Evolutionary conservation across 345 rosid genomes (phyloP).

Genomic region (Camelina hispida): DNA sequence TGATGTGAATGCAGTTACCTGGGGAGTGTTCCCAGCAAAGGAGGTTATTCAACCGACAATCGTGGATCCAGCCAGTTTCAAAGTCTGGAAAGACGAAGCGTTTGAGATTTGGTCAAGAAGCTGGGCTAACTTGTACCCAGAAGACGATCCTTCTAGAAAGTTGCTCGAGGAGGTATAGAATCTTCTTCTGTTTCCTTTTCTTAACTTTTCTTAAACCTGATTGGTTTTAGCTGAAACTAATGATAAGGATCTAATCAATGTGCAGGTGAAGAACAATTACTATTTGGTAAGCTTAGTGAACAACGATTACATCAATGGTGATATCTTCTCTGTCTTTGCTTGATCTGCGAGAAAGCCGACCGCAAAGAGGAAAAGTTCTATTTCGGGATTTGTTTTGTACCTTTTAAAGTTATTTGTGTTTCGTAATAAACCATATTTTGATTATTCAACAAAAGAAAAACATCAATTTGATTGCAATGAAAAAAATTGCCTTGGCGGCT

Average conservation of each 20-base stretch:
- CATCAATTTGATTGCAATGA: slow-evolving; percentile 38
- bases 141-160: slow-evolving; percentile 64
- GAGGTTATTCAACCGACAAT: slow-evolving; percentile 93
- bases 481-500: neutral
- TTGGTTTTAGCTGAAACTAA: slow-evolving; percentile 1
- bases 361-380: slow-evolving; percentile 17
- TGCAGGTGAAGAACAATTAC: slow-evolving; percentile 83
- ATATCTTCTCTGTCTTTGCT: slow-evolving; percentile 45
- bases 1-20: slow-evolving; percentile 89
- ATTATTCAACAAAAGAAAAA: slow-evolving; percentile 14
- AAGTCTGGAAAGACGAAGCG: slow-evolving; percentile 97
- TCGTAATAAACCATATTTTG: slow-evolving; percentile 14
- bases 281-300: slow-evolving; percentile 78
- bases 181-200: neutral
- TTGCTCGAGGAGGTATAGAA: slow-evolving; percentile 74
- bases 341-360: slow-evolving; percentile 15
- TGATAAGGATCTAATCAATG: slow-evolving; percentile 13
- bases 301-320: slow-evolving; percentile 44
- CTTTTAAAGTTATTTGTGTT: slow-evolving; percentile 24
- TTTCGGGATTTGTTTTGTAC: slow-evolving; percentile 34
- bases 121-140: slow-evolving; percentile 84
- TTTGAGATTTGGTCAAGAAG: slow-evolving; percentile 92
- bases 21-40: slow-evolving; percentile 96
- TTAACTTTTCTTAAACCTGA: neutral
- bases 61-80: slow-evolving; percentile 96